Base-by-base conservation (phyloP, 352 stramenopile genomes). In the Globisporangium solare region DNA sequence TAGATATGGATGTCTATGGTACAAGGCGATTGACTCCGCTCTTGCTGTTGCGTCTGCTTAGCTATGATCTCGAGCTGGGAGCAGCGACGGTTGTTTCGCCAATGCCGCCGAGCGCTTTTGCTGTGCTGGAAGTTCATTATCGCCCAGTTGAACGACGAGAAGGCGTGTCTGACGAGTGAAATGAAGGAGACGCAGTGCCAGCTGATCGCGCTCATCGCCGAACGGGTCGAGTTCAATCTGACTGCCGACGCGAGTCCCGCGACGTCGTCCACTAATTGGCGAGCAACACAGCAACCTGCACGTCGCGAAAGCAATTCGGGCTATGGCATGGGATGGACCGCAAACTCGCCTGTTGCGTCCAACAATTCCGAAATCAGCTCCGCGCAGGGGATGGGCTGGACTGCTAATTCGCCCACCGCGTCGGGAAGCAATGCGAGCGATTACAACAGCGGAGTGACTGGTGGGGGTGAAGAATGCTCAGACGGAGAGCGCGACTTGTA, bases 71-170 rank as follows among this genome's bases (percentile, higher is more conserved):
- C 64, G 1, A 74, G 56, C 20, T 75, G 61, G 54, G 72, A 79
- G 48, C 70, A 74, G 42, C 60, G 65, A 39, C 64, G 68, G 27
- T 54, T 88, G 4, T 85, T 87, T 41, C 75, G 79, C 11, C 67
- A 87, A 43, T 87, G 77, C 58, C 71, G 76, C 3, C 75, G 76
- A 21, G 71, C 73, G 14, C 75, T 89, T 42, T 39, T 88, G 52
- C 59, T 85, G 2, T 85, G 75, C 50, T 89, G 79, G 79, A 86
- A 87, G 54, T 85, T 79, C 39, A 54, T 86, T 13, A 54, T 88
- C 31, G 67, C 70, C 14, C 79, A 88, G 56, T 61, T 89, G 6
- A 82, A 84, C 48, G 70, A 85, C 47, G 66, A 85, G 21, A 55
- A 51, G 12, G 39, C 39, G 20, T 53, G 68, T 7, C 54, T 82